Evolutionary conservation across 768 basidiomycete genomes (phyloP).

Genomic region (Rhodotorula toruloides): DNA sequence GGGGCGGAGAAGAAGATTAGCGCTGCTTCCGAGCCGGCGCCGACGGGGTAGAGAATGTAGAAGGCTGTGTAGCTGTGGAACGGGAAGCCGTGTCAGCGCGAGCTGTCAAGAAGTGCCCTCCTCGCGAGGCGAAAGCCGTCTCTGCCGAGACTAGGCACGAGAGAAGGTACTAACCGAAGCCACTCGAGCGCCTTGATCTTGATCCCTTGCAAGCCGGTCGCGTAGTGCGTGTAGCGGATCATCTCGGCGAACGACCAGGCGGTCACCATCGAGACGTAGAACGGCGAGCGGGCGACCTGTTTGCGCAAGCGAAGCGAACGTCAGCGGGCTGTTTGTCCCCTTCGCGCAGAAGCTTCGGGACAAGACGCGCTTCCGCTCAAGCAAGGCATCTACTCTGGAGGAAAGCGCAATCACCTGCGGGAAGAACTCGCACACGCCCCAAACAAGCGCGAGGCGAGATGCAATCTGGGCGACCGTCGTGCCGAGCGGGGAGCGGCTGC

Average conservation of each 20-base stretch:
- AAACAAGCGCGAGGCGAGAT: conserved; percentile 75
- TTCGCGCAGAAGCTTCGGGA: too few species aligned
- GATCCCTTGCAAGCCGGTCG: conserved; percentile 58
- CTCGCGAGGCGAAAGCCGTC: too few species aligned
- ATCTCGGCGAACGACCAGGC: conserved; percentile 91
- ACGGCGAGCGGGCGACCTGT: conserved; percentile 60
- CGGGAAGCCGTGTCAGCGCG: neutral
- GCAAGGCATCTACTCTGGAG: neutral
- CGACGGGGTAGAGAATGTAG: conserved; percentile 86
- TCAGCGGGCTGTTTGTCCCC: neutral
- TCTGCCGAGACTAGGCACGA: too few species aligned
- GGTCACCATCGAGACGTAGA: conserved; percentile 84
- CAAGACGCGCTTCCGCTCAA: too few species aligned
- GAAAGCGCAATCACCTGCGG: conserved; percentile 52
- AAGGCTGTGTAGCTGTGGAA: conserved; percentile 77
- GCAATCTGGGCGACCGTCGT: conserved; percentile 80
- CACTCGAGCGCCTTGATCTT: conserved; percentile 50
- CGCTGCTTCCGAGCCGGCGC: conserved; percentile 84
- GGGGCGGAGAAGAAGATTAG: conserved; percentile 74
- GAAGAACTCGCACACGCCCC: conserved; percentile 70
- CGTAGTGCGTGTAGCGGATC: conserved; percentile 85
- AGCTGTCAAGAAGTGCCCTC: neutral
- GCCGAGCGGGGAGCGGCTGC: conserved; percentile 65
- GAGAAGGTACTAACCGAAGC: conserved; percentile 46
- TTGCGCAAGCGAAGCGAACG: neutral